phyloP scores from a whole-genome alignment of 805 yeast genomes.

The Cyberlindnera meyerae region DNA sequence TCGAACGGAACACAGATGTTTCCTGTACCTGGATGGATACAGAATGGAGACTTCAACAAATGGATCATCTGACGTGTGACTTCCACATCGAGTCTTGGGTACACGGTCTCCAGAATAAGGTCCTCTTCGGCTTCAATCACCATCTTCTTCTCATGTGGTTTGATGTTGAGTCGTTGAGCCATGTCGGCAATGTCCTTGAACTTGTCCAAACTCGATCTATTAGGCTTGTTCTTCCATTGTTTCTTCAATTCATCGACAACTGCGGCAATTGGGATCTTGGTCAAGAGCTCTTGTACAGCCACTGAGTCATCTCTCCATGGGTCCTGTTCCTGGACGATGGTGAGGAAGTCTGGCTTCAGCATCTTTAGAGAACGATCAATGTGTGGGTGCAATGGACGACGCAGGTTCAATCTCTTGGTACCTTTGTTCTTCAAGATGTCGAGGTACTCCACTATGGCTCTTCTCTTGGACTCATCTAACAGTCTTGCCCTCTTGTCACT shows the following conservation, averaged over 20 bases:
- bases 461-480: slow-evolving; percentile 67
- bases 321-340: slow-evolving; percentile 76
- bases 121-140: slow-evolving; percentile 76
- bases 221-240: slow-evolving; percentile 54
- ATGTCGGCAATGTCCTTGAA: slow-evolving; percentile 72
- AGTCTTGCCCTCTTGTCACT: slow-evolving; percentile 79
- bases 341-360: slow-evolving; percentile 57
- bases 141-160: slow-evolving; percentile 40
- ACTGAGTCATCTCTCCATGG: slow-evolving; percentile 67
- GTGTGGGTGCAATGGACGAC: slow-evolving; percentile 89
- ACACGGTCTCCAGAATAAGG: slow-evolving; percentile 69
- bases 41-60: slow-evolving; percentile 91
- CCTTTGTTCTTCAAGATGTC: slow-evolving; percentile 61
- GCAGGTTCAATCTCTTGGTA: slow-evolving; percentile 45
- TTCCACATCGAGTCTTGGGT: slow-evolving; percentile 90
- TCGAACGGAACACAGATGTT: slow-evolving; percentile 86
- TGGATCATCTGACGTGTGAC: slow-evolving; percentile 89
- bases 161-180: slow-evolving; percentile 35
- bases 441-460: slow-evolving; percentile 78
- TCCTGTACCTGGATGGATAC: slow-evolving; percentile 95
- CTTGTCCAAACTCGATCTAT: slow-evolving; percentile 53
- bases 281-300: slow-evolving; percentile 51
- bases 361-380: slow-evolving; percentile 68
- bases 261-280: slow-evolving; percentile 54
- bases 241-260: slow-evolving; percentile 47